Conservation (phyloP, 2,329 filamentous ascomycete genomes). For the Ascochyta koolunga region DNA sequence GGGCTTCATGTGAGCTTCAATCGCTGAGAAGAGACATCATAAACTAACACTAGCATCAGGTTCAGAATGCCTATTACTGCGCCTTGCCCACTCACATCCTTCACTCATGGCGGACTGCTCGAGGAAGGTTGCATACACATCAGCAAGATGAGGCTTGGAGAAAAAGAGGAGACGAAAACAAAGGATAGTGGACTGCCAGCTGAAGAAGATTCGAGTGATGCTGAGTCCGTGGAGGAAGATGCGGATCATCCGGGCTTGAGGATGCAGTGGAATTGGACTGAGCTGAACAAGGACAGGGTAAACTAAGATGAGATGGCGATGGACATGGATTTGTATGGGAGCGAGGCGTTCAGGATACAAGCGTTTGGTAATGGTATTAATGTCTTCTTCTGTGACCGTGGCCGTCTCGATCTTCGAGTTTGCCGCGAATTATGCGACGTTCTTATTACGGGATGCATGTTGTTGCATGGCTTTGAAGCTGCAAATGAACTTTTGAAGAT, state of each 20-base stretch:
- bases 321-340: not conserved
- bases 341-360: constrained; percentile 3
- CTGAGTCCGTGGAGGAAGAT: constrained; percentile 13
- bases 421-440: not conserved
- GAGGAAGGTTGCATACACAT: constrained; percentile 25
- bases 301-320: not conserved
- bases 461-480: not conserved
- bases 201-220: constrained; percentile 13
- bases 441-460: not conserved
- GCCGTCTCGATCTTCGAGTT: not conserved
- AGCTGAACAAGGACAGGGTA: constrained; percentile 2
- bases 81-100: constrained; percentile 15
- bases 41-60: constrained; percentile 1
- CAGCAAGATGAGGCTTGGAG: constrained; percentile 13
- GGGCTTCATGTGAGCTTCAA: constrained; percentile 20
- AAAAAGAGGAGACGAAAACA: not conserved
- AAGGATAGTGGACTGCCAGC: not conserved
- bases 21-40: not conserved
- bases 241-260: constrained; percentile 19
- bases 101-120: constrained; percentile 18
- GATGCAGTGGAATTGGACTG: constrained; percentile 25
- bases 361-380: not conserved
- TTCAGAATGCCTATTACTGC: constrained; percentile 18
- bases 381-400: not conserved
- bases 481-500: not conserved